These are phyloP conservation scores for Pleurotus sapidus DNA, from an alignment of 768 basidiomycete species.

Conservation along the genomic window DNA sequence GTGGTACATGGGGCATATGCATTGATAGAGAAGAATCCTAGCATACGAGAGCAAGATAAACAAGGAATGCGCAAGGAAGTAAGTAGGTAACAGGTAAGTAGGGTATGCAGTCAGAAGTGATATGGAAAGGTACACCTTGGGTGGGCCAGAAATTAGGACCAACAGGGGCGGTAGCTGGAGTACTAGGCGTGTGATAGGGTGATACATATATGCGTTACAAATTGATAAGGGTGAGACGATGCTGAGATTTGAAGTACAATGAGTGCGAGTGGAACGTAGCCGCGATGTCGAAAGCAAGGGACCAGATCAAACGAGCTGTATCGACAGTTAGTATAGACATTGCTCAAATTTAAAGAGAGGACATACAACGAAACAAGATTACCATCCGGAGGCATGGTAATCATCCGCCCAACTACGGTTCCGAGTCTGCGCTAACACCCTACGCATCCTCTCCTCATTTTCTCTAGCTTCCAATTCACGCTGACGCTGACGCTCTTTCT, in stretches of 20 bases:
- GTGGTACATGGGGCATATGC: background rate
- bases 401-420: slow-evolving; percentile 73
- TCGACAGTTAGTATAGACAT: background rate
- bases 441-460: slow-evolving; percentile 37
- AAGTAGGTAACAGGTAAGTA: background rate
- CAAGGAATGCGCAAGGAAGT: no score
- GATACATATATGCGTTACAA: slow-evolving; percentile 4
- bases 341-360: no score
- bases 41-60: background rate
- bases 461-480: slow-evolving; percentile 24
- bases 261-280: background rate
- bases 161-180: no score
- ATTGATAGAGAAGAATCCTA: slow-evolving; percentile 3
- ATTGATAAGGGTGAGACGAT: background rate
- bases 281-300: background rate
- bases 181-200: no score
- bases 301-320: background rate
- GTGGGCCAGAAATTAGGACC: no score
- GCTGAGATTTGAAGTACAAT: background rate
- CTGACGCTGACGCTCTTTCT: slow-evolving; percentile 14
- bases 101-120: background rate
- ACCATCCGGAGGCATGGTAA: slow-evolving; percentile 68
- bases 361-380: background rate
- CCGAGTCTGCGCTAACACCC: slow-evolving; percentile 54
- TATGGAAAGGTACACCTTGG: no score